phyloP scores from a whole-genome alignment of 768 basidiomycete species.

The Filobasidium wieringae region DNA sequence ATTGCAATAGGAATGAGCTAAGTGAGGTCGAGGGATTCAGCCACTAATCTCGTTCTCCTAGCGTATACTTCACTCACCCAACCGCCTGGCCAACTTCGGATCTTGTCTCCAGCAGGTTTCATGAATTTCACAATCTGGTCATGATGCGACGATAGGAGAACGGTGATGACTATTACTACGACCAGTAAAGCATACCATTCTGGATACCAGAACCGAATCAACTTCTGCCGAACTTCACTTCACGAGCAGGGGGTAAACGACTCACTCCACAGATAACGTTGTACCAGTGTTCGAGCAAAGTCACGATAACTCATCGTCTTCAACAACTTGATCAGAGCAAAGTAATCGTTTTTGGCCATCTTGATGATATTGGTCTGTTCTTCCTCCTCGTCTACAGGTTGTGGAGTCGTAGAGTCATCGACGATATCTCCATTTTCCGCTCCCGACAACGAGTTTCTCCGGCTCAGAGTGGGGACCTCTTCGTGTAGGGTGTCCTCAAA shows the following conservation, averaged over 20 bases:
- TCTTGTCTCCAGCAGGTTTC: conserved; percentile 18
- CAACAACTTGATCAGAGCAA: background rate
- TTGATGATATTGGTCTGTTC: background rate
- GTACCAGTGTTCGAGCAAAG: background rate
- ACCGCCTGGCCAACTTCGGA: conserved; percentile 29
- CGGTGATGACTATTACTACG: conserved; percentile 23
- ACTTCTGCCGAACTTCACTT: background rate
- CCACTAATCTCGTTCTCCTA: background rate
- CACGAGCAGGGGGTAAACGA: background rate
- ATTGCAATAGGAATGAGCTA: conserved; percentile 8
- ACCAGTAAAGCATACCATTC: conserved; percentile 30
- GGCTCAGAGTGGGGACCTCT: too few relatives aligned
- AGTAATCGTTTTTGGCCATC: background rate
- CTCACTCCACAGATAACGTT: background rate
- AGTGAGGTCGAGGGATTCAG: background rate
- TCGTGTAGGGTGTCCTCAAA: too few relatives aligned
- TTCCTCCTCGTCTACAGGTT: background rate
- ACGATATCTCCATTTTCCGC: too few relatives aligned
- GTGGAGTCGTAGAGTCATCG: background rate
- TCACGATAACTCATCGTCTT: background rate
- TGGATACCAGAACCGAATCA: background rate
- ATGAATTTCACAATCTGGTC: conserved; percentile 25
- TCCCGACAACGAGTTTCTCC: too few relatives aligned
- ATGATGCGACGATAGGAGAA: conserved; percentile 27
- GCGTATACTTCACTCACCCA: conserved; percentile 17